phyloP scores from a whole-genome alignment of 257 asterid species.

The Solanum boliviense region DNA sequence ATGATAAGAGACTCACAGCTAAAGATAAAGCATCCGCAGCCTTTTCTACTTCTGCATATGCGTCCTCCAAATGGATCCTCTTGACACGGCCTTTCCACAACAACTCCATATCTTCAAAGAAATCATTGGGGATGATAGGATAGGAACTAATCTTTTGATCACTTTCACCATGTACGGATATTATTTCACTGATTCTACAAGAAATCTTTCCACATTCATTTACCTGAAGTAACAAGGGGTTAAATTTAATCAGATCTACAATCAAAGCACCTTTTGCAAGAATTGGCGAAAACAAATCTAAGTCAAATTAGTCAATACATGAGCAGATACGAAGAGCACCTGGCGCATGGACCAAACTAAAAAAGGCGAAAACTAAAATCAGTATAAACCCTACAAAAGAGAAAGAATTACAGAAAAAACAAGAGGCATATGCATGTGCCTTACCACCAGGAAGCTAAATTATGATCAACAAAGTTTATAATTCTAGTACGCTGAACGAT shows the following conservation, averaged over 20 bases:
- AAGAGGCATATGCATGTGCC: not conserved
- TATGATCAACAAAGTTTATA: not conserved
- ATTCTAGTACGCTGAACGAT: not conserved
- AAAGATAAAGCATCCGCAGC: conserved; percentile 63
- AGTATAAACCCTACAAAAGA: not conserved
- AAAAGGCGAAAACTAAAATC: not conserved
- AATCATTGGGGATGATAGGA: conserved; percentile 48
- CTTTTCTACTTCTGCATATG: conserved; percentile 62
- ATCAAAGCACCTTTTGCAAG: not conserved
- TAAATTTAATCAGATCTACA: not conserved
- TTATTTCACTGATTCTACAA: conserved; percentile 63
- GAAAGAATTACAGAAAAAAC: not conserved
- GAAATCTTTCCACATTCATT: conserved; percentile 61
- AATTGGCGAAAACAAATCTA: not conserved
- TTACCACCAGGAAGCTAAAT: not conserved
- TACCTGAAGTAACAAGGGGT: conserved; percentile 34
- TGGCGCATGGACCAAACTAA: not conserved
- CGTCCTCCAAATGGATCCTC: conserved; percentile 80
- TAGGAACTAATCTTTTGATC: conserved; percentile 57
- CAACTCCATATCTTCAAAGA: conserved; percentile 85
- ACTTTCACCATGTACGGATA: conserved; percentile 69
- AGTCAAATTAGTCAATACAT: not conserved
- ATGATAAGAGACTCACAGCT: conserved; percentile 47
- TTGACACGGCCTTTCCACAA: conserved; percentile 97
- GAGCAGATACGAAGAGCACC: not conserved